phyloP scores from a whole-genome alignment of 169 alveolate species.

The Eimeria necatrix region DNA sequence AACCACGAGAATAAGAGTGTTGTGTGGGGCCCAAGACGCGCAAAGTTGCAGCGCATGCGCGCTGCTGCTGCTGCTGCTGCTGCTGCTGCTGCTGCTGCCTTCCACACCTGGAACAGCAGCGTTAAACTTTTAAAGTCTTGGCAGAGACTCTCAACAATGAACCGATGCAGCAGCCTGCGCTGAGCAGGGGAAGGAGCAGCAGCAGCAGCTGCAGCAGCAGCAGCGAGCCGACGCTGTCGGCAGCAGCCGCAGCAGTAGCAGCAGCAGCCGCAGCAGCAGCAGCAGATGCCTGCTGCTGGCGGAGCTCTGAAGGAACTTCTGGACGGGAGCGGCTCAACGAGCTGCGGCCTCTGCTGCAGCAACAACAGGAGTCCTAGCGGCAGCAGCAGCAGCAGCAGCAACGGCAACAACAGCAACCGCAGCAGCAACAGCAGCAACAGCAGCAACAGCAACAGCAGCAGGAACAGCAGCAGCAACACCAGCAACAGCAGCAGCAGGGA shows the following conservation, averaged over 20 bases:
- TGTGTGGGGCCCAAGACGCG: no score
- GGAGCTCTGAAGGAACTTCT: background rate
- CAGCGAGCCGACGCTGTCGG: background rate
- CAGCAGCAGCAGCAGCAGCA: background rate
- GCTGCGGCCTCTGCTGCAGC: background rate
- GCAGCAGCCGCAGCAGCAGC: constrained; percentile 42
- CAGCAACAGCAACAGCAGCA: background rate
- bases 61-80: background rate
- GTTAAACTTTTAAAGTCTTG: background rate
- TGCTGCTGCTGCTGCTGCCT: constrained; percentile 6
- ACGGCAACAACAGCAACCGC: constrained; percentile 1
- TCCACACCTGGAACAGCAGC: no score
- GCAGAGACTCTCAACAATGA: background rate
- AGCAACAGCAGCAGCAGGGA: constrained; percentile 9
- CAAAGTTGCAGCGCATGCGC: no score
- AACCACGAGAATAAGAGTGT: no score
- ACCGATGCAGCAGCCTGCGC: constrained; percentile 58
- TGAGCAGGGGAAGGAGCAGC: background rate
- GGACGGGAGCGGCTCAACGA: background rate
- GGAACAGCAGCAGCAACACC: background rate
- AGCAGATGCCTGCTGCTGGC: background rate
- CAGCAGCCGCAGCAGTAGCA: background rate
- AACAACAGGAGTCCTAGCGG: background rate
- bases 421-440: constrained; percentile 53
- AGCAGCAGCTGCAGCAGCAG: constrained; percentile 42